Base-by-base conservation (phyloP, 2,329 filamentous ascomycete species). In the Ophiocordyceps camponoti-leonardi region DNA sequence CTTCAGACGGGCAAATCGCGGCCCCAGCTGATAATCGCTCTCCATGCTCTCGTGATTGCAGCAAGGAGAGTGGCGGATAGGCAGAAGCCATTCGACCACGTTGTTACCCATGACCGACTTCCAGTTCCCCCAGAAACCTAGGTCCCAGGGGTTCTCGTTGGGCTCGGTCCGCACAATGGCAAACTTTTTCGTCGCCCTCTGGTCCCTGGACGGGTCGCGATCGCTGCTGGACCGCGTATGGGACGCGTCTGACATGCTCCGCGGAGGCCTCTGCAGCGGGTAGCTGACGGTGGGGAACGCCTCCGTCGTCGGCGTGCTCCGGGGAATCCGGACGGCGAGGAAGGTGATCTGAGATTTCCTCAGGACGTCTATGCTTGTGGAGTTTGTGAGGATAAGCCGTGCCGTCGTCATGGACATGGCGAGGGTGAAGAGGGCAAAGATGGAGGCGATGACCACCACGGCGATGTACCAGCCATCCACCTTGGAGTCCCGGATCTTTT, bases 101-200 rank as follows among this genome's bases (percentile, higher is more conserved):
- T 65, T 74, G 42, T 72, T 64, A 0, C 90, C 90, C 79, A 98
- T 86, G 22, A 95, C 76, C 14, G 81, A 73, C 51, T 77, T 75
- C 64, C 87, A 81, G 56, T 96, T 96, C 26, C 68, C 63, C 49
- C 73, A 69, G 10, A 65, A 63, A 2, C 83, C 85, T 1, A 92
- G 66, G 53, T 94, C 77, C 79, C 86, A 98, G 0, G 86, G 86
- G 52, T 94, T 94, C 53, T 92, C 81, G 11, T 84, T 81, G 0
- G 76, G 72, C 3, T 77, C 67, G 0, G 83, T 85, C 49, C 76
- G 72, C 2, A 95, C 67, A 39, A 96, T 81, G 13, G 85, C 86
- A 58, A 94, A 96, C 12, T 75, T 82, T 26, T 80, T 74, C 6
- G 66, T 69, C 22, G 77, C 75, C 3, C 67, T 61, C 41, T 58